Evolutionary conservation across 2,329 filamentous ascomycete genomes (phyloP).

Genomic region (Diaporthe helianthi): DNA sequence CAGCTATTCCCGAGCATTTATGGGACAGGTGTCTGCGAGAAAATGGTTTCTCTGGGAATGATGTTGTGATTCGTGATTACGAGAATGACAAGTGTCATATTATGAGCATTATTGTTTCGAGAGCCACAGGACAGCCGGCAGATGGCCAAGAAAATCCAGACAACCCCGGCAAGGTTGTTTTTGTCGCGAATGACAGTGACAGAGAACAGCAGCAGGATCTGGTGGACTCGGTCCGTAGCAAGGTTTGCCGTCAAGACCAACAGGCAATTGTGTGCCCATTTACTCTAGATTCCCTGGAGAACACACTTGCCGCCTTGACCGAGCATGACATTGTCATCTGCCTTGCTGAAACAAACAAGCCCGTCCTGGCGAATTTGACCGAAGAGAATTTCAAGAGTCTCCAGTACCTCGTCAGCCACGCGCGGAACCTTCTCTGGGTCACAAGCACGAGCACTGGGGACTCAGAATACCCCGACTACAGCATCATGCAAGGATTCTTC

Average conservation of each 20-base stretch:
- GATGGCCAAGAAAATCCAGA: background rate
- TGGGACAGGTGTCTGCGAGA: conserved; percentile 6
- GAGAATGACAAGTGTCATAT: conserved; percentile 23
- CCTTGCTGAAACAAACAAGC: background rate
- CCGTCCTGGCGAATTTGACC: background rate
- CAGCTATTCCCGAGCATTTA: background rate
- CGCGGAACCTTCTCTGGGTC: conserved; percentile 16
- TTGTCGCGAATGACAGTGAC: background rate
- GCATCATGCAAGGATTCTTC: conserved; percentile 20
- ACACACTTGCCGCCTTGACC: background rate
- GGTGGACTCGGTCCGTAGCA: background rate
- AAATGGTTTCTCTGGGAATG: conserved; percentile 33
- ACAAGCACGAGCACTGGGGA: conserved; percentile 1
- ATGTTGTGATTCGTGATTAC: conserved; percentile 23
- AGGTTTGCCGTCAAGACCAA: background rate
- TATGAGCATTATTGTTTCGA: conserved; percentile 11
- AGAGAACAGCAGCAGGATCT: background rate
- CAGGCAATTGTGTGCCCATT: background rate
- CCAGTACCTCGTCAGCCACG: background rate
- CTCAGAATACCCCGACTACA: conserved; percentile 8
- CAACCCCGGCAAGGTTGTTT: background rate
- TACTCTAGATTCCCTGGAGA: background rate
- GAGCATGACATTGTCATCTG: conserved; percentile 9
- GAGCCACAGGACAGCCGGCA: background rate
- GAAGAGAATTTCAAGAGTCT: conserved; percentile 1